A percentile compares a stretch with the other conserved stretches of the same genome.
Conservation (phyloP, 768 basidiomycete species). For the Strobilomyces dryophilus region DNA sequence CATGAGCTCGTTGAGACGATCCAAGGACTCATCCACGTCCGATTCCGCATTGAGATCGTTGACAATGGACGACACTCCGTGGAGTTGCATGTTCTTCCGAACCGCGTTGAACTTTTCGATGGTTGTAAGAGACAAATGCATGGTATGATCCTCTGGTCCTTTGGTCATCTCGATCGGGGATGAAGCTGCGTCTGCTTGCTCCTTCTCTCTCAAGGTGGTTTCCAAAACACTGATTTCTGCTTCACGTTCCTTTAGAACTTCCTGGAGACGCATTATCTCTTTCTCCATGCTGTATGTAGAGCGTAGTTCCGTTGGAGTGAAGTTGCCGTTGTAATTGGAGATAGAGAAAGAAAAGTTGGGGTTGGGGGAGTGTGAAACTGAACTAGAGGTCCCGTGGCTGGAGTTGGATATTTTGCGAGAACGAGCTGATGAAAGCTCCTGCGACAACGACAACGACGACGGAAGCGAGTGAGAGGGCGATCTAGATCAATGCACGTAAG, state of each 20-base stretch:
- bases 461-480: constrained; percentile 92
- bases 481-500: constrained; percentile 38
- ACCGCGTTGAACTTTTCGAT: constrained; percentile 71
- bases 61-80: constrained; percentile 34
- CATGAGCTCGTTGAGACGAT: constrained; percentile 89
- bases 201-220: constrained; percentile 40
- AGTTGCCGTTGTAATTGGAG: constrained; percentile 32
- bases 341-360: constrained; percentile 60
- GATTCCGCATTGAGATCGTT: constrained; percentile 32
- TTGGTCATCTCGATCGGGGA: constrained; percentile 2
- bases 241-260: constrained; percentile 87
- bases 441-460: constrained; percentile 94
- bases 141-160: constrained; percentile 23
- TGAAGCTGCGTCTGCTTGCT: constrained; percentile 9
- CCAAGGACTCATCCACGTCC: constrained; percentile 64
- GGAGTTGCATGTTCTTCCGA: constrained; percentile 59
- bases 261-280: constrained; percentile 94
- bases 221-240: constrained; percentile 84
- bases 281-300: constrained; percentile 84
- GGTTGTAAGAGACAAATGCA: constrained; percentile 64
- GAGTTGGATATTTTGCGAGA: constrained; percentile 82
- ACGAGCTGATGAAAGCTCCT: constrained; percentile 89
- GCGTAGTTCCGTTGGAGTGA: constrained; percentile 49
- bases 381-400: constrained; percentile 67
- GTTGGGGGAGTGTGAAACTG: constrained; percentile 58